Conservation (phyloP, 345 rosid species). For the Noccaea bulbosa region DNA sequence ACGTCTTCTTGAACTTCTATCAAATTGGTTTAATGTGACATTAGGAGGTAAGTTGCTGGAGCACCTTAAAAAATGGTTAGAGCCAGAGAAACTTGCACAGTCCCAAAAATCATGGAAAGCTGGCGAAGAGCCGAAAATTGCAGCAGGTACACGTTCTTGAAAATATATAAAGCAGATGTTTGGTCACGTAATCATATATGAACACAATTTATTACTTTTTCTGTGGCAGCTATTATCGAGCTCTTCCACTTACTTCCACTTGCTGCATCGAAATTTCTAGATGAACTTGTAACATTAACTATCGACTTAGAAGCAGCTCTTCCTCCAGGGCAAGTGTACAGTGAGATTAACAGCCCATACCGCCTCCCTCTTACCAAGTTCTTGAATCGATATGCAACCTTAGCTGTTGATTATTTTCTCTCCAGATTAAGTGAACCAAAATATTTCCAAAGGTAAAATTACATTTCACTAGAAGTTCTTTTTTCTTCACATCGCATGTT, state of each 20-base stretch:
- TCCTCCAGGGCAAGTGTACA: slow-evolving; percentile 81
- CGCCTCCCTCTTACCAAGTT: slow-evolving; percentile 94
- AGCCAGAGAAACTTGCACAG: slow-evolving; percentile 96
- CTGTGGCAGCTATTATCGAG: slow-evolving; percentile 90
- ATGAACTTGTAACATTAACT: slow-evolving; percentile 89
- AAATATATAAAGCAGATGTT: background rate
- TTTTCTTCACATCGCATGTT: slow-evolving; percentile 15
- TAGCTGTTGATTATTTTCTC: slow-evolving; percentile 97
- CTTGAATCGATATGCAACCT: slow-evolving; percentile 89
- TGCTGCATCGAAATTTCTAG: slow-evolving; percentile 94
- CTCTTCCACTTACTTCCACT: slow-evolving; percentile 96
- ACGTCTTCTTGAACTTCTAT: slow-evolving; percentile 92
- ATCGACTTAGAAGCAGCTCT: slow-evolving; percentile 93
- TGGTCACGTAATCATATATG: slow-evolving; percentile 32
- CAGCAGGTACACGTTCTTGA: slow-evolving; percentile 65
- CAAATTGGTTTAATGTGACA: slow-evolving; percentile 98
- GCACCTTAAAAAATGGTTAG: slow-evolving; percentile 98
- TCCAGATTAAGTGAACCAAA: slow-evolving; percentile 84
- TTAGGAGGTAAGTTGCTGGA: slow-evolving; percentile 95
- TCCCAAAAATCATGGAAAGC: slow-evolving; percentile 93
- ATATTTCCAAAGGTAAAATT: slow-evolving; percentile 80
- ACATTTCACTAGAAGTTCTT: slow-evolving; percentile 17
- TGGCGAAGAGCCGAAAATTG: slow-evolving; percentile 99
- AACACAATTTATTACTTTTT: slow-evolving; percentile 32
- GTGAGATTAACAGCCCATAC: slow-evolving; percentile 97